phyloP scores from a whole-genome alignment of 805 yeast species.

The Starmera quercuum region DNA sequence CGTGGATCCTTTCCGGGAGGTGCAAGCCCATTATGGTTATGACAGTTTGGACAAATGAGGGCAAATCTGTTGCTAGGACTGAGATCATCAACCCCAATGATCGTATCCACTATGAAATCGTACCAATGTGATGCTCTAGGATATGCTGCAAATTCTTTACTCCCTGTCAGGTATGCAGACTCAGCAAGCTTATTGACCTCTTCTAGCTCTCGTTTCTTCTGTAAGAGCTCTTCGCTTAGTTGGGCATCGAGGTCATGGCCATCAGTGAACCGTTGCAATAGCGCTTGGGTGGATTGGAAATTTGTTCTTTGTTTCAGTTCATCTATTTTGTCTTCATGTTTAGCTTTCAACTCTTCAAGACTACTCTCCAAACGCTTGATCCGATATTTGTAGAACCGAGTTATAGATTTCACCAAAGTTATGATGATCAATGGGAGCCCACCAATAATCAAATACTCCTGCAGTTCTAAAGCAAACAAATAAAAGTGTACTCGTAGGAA shows the following conservation, averaged over 20 bases:
- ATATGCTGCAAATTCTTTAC: slow-evolving; percentile 1
- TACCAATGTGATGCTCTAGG: slow-evolving; percentile 24
- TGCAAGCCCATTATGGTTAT: slow-evolving; percentile 72
- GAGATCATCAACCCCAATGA: slow-evolving; percentile 59
- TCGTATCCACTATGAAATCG: slow-evolving; percentile 31
- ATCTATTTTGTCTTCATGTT: slow-evolving; percentile 50
- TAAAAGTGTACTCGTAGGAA: background rate
- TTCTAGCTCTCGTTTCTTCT: slow-evolving; percentile 30
- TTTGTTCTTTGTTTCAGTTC: slow-evolving; percentile 67
- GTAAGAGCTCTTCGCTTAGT: slow-evolving; percentile 34
- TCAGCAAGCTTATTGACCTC: slow-evolving; percentile 26
- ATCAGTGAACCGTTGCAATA: slow-evolving; percentile 52
- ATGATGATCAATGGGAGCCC: slow-evolving; percentile 4
- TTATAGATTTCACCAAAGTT: background rate
- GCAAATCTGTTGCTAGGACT: slow-evolving; percentile 59
- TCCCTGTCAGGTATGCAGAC: slow-evolving; percentile 9
- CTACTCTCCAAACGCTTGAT: slow-evolving; percentile 4
- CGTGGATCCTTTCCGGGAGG: slow-evolving; percentile 56
- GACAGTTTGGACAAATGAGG: slow-evolving; percentile 60
- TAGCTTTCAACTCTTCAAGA: slow-evolving; percentile 28
- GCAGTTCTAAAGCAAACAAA: background rate
- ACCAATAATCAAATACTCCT: slow-evolving; percentile 1
- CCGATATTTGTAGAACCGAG: slow-evolving; percentile 1
- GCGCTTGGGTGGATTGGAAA: slow-evolving; percentile 67
- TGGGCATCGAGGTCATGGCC: slow-evolving; percentile 42